Percentiles rank a stretch among this genome's conserved stretches.
phyloP scores from a whole-genome alignment of 2,329 filamentous ascomycete species.

The Venturiaceae sp. region DNA sequence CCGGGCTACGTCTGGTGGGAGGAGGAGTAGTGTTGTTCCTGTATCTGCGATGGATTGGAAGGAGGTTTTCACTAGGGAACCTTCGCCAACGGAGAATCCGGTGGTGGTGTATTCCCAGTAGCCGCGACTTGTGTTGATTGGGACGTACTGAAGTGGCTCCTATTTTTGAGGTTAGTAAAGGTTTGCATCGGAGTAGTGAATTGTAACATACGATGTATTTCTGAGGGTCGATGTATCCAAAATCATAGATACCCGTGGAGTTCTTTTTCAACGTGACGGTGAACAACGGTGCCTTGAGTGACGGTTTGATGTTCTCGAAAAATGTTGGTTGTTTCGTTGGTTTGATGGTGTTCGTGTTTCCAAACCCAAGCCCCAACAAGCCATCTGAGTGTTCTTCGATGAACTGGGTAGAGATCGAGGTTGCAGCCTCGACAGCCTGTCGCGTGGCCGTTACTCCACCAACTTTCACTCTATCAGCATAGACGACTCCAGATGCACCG shows the following conservation, averaged over 20 bases:
- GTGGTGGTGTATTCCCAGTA: conserved; percentile 54
- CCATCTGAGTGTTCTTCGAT: conserved; percentile 48
- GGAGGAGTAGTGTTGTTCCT: conserved; percentile 56
- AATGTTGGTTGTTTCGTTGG: conserved; percentile 44
- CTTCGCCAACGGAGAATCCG: conserved; percentile 45
- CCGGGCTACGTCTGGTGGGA: conserved; percentile 42
- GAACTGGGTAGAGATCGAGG: conserved; percentile 46
- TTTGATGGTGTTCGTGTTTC: conserved; percentile 47
- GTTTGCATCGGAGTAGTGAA: conserved; percentile 44
- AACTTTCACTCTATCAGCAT: conserved; percentile 53
- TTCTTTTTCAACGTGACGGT: conserved; percentile 48
- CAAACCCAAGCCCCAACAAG: conserved; percentile 51
- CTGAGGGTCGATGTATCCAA: conserved; percentile 45
- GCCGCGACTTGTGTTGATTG: conserved; percentile 46
- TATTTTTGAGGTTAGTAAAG: too few relatives aligned
- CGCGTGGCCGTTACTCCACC: conserved; percentile 47
- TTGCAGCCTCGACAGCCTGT: conserved; percentile 59
- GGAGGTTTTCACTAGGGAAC: conserved; percentile 18
- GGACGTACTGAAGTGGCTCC: conserved; percentile 46
- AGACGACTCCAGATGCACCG: conserved; percentile 53
- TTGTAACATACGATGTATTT: conserved; percentile 32
- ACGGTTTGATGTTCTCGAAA: conserved; percentile 47
- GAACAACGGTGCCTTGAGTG: conserved; percentile 45
- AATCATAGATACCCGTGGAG: conserved; percentile 38
- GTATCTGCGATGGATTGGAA: conserved; percentile 58